These are phyloP conservation scores for Gossypium arboreum DNA, from an alignment of 345 rosid genomes.

Conservation along the genomic window DNA sequence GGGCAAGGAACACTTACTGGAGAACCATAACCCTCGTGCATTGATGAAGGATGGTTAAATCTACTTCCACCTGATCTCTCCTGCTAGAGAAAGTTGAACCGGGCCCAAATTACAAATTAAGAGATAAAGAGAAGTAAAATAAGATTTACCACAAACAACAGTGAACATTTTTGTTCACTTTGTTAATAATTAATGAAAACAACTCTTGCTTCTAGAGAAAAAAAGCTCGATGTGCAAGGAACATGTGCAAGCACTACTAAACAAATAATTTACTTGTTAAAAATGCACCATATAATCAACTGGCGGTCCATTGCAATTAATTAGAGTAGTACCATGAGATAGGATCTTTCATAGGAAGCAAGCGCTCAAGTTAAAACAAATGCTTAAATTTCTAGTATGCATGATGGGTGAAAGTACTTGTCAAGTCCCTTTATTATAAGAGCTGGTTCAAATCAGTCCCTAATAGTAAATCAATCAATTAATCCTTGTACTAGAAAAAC, in stretches of 20 bases:
- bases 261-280: not conserved
- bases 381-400: not conserved
- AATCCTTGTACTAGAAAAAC: too few relatives aligned
- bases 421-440: too few relatives aligned
- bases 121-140: not conserved
- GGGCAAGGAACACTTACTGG: constrained; percentile 47
- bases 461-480: too few relatives aligned
- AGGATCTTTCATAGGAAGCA: not conserved
- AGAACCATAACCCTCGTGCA: constrained; percentile 63
- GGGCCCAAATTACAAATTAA: not conserved
- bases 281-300: not conserved
- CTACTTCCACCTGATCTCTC: constrained; percentile 59
- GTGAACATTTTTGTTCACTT: not conserved
- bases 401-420: not conserved
- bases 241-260: not conserved
- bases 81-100: constrained; percentile 32
- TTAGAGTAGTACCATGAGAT: not conserved
- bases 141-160: not conserved
- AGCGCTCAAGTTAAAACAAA: not conserved
- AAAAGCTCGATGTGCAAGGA: not conserved
- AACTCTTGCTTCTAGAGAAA: not conserved
- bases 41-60: constrained; percentile 41
- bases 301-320: not conserved
- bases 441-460: too few relatives aligned
- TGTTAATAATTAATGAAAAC: not conserved